Conservation (phyloP, 768 basidiomycete species). For the Naganishia antarctica region DNA sequence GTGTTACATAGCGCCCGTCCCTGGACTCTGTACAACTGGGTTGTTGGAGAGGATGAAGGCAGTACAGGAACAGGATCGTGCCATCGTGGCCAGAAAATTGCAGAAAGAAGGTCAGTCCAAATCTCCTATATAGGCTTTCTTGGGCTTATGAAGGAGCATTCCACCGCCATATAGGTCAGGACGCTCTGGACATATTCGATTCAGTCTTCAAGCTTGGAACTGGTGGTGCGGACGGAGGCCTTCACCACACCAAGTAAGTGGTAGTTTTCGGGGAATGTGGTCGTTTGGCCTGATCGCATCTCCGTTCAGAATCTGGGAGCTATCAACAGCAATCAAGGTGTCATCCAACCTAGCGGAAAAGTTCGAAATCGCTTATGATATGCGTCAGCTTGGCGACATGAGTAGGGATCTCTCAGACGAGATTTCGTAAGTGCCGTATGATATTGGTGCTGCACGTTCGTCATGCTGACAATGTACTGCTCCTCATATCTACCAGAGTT, state of each 20-base stretch:
- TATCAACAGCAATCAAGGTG: slow-evolving; percentile 27
- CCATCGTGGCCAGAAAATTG: slow-evolving; percentile 20
- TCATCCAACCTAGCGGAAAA: slow-evolving; percentile 26
- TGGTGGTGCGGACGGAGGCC: slow-evolving; percentile 26
- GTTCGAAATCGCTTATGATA: slow-evolving; percentile 11
- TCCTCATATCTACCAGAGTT: not conserved
- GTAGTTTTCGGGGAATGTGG: not conserved
- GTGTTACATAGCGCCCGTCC: not conserved
- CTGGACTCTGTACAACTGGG: slow-evolving; percentile 2
- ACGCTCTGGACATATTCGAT: slow-evolving; percentile 27
- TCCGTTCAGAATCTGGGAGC: slow-evolving; percentile 26
- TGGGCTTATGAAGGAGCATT: too few relatives aligned
- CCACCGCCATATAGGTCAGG: slow-evolving; percentile 21
- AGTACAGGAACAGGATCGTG: slow-evolving; percentile 12
- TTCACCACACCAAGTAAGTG: slow-evolving; percentile 29
- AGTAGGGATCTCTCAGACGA: slow-evolving; percentile 29
- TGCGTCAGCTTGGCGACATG: slow-evolving; percentile 26
- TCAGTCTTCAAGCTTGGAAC: slow-evolving; percentile 26
- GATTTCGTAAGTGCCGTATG: slow-evolving; percentile 16
- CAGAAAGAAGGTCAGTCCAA: slow-evolving; percentile 25
- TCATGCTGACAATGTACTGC: not conserved
- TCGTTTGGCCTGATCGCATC: not conserved
- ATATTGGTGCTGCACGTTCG: not conserved
- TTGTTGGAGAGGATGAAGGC: not conserved
- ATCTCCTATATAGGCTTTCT: too few relatives aligned